Evolutionary conservation across 2,329 filamentous ascomycete genomes (phyloP).

Genomic region (Colletotrichum melonis): DNA sequence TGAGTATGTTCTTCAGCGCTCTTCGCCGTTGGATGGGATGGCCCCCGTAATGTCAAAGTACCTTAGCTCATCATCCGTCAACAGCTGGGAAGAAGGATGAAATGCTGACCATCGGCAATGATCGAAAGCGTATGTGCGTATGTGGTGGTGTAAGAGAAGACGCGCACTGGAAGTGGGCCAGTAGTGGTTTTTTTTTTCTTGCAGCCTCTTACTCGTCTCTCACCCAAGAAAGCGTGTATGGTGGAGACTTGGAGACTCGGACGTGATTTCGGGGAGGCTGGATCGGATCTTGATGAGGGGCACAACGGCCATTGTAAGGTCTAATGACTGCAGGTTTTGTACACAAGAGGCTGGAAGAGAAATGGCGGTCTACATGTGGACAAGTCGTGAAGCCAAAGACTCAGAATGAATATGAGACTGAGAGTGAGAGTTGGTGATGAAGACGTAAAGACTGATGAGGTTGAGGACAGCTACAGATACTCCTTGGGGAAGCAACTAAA

Average conservation of each 20-base stretch:
- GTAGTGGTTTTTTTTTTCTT: conserved; percentile 4
- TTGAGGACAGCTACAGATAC: neutral
- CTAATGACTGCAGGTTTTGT: conserved; percentile 11
- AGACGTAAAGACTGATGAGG: neutral
- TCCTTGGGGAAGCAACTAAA: neutral
- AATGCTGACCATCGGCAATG: conserved; percentile 18
- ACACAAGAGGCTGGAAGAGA: conserved; percentile 13
- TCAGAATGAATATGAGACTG: neutral
- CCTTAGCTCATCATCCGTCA: neutral
- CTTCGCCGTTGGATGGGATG: conserved; percentile 26
- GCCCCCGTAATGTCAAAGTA: neutral
- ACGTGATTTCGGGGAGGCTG: conserved; percentile 39
- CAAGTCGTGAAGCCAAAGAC: neutral
- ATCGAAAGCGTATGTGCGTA: neutral
- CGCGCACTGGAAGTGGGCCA: conserved; percentile 30
- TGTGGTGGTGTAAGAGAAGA: conserved; percentile 23
- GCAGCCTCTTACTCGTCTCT: neutral
- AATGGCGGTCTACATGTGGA: conserved; percentile 19
- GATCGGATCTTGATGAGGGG: conserved; percentile 28
- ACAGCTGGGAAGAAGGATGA: conserved; percentile 5
- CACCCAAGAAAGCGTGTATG: neutral
- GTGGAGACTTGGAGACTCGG: conserved; percentile 34
- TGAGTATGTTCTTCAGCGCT: conserved; percentile 31
- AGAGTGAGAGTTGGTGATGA: neutral
- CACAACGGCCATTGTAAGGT: conserved; percentile 4